A percentile compares a stretch with the other conserved stretches of the same genome.
Evolutionary conservation across 2,329 filamentous ascomycete species (phyloP).

Genomic region (Alternaria incomplexa): DNA sequence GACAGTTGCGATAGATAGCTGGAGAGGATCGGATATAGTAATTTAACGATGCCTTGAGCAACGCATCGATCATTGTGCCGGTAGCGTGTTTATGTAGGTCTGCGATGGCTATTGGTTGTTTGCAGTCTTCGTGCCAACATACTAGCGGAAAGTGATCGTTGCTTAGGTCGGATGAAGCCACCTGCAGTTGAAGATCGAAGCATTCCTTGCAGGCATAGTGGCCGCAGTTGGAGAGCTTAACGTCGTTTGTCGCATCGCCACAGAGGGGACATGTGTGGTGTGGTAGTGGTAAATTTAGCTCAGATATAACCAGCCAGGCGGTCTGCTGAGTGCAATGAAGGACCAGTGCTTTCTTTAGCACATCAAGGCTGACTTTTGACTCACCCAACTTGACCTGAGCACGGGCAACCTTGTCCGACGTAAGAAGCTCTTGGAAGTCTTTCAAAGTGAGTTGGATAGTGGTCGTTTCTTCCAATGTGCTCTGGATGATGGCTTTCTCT

Average conservation of each 20-base stretch:
- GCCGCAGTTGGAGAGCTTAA: conserved; percentile 10
- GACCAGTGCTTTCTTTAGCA: conserved; percentile 2
- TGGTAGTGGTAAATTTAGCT: not conserved
- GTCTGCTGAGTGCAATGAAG: not conserved
- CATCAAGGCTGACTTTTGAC: conserved; percentile 7
- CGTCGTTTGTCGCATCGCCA: not conserved
- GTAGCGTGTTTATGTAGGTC: conserved; percentile 9
- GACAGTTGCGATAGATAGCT: conserved; percentile 21
- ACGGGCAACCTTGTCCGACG: not conserved
- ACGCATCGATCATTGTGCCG: not conserved
- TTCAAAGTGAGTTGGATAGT: not conserved
- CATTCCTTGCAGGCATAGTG: conserved; percentile 25
- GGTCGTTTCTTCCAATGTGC: not conserved
- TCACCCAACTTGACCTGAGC: not conserved
- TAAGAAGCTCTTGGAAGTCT: not conserved
- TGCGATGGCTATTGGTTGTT: conserved; percentile 1
- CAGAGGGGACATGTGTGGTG: not conserved
- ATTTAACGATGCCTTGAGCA: conserved; percentile 20
- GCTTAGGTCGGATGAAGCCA: conserved; percentile 8
- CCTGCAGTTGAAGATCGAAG: conserved; percentile 17
- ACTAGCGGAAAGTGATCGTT: conserved; percentile 7
- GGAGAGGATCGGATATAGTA: conserved; percentile 17
- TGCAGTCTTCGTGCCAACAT: conserved; percentile 12
- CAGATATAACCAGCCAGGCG: conserved; percentile 1
- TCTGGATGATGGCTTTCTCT: not conserved